Evolutionary conservation across 1,139 yeast genomes (phyloP).

Genomic region (Pichiaceae sp.): DNA sequence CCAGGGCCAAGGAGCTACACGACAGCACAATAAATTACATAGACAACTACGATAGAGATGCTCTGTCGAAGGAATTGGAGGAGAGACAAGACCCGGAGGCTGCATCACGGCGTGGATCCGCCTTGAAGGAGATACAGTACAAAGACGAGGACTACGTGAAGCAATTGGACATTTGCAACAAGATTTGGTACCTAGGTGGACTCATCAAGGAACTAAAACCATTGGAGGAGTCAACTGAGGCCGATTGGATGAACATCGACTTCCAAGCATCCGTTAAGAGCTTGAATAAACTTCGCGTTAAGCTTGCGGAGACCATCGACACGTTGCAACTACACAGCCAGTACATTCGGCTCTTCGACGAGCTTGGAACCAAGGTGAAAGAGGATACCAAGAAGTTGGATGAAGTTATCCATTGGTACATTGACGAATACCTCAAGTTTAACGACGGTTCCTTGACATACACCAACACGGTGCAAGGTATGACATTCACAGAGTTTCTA

Average conservation of each 20-base stretch:
- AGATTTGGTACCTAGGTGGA: conserved; percentile 21
- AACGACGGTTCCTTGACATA: conserved; percentile 7
- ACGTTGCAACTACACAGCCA: conserved; percentile 1
- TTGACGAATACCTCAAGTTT: conserved; percentile 11
- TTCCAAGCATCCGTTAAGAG: conserved; percentile 10
- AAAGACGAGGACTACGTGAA: conserved; percentile 12
- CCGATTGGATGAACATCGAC: conserved; percentile 7
- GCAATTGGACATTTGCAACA: conserved; percentile 20
- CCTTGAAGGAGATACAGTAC: conserved; percentile 1
- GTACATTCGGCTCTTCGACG: conserved; percentile 51
- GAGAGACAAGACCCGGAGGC: not conserved
- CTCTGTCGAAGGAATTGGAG: not conserved
- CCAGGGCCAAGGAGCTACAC: not conserved
- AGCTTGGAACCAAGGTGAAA: conserved; percentile 60
- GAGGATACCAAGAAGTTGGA: conserved; percentile 38
- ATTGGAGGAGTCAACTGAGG: conserved; percentile 5
- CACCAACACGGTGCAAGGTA: conserved; percentile 6
- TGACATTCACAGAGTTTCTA: conserved; percentile 10
- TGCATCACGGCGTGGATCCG: not conserved
- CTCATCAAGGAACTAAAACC: conserved; percentile 15
- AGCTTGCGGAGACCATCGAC: conserved; percentile 9
- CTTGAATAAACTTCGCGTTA: conserved; percentile 11
- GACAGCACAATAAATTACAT: not conserved
- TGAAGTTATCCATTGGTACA: conserved; percentile 4
- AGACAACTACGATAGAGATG: not conserved